Base-by-base conservation (phyloP, 2,329 filamentous ascomycete species). In the Penicillium sclerotigenum region DNA sequence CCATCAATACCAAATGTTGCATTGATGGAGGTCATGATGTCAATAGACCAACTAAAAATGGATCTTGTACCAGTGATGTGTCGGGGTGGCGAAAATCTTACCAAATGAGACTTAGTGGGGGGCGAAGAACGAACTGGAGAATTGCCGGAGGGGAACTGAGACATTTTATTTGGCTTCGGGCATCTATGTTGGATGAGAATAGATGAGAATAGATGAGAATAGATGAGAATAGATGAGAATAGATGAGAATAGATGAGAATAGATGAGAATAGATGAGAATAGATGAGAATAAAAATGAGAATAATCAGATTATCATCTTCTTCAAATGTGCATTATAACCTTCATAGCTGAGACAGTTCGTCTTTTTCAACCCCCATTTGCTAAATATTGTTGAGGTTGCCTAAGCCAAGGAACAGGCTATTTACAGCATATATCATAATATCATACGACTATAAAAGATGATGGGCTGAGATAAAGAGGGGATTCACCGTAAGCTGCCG, bases 141-240 rank as follows among this genome's bases (percentile, higher is more conserved):
- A 38, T 46, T 38, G 40, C 47, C 18, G 33, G 58, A 50, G 56
- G 58, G 58, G 58, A 34, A 54, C 26, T 59, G 59, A 60, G 59
- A 60, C 59, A 60, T 54, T 51, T 20, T 50, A 8, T 28, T 31
- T 26, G 1, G 18, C 36, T 36, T 45, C 11, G 22, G 28, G 26
- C 33, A 38, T 42, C 24, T 34, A 43, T 24, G n/a, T n/a, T n/a
- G n/a, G n/a, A n/a, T n/a, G n/a, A n/a, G n/a, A n/a, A n/a, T n/a
- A n/a, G n/a, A n/a, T n/a, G n/a, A n/a, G n/a, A n/a, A n/a, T n/a
- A n/a, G n/a, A n/a, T n/a, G n/a, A n/a, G n/a, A n/a, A n/a, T n/a
- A n/a, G n/a, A n/a, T n/a, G n/a, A n/a, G n/a, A n/a, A n/a, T n/a
- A n/a, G n/a, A n/a, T n/a, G n/a, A n/a, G n/a, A n/a, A n/a, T n/a